phyloP scores from a whole-genome alignment of 108 stramenopile species.

The Skeletonema marinoi region DNA sequence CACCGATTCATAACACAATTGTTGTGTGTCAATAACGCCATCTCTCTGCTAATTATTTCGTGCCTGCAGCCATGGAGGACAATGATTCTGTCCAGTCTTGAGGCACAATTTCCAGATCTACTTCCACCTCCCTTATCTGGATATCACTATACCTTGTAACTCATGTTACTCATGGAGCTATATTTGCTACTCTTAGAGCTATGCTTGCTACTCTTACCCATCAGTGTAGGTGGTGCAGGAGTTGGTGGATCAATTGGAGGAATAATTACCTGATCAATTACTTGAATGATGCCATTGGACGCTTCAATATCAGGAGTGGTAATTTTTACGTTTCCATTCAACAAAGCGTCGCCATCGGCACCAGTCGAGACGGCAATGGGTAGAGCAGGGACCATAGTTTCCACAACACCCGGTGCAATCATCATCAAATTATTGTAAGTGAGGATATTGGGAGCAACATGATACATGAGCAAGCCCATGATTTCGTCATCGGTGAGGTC shows the following conservation, averaged over 20 bases:
- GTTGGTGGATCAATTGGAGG: not conserved
- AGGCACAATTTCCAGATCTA: too few relatives aligned
- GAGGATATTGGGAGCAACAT: not conserved
- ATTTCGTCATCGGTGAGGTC: not conserved
- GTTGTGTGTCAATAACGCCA: too few relatives aligned
- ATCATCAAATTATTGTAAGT: not conserved
- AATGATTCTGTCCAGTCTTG: too few relatives aligned
- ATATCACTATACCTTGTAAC: too few relatives aligned
- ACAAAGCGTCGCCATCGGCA: not conserved
- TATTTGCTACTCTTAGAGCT: too few relatives aligned
- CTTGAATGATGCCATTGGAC: constrained; percentile 56
- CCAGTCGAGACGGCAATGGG: not conserved
- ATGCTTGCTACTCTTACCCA: too few relatives aligned
- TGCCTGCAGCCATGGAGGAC: too few relatives aligned
- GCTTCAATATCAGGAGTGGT: constrained; percentile 29
- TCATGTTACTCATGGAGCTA: too few relatives aligned
- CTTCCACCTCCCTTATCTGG: too few relatives aligned
- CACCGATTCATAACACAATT: too few relatives aligned
- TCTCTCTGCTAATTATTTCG: too few relatives aligned
- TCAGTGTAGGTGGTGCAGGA: too few relatives aligned
- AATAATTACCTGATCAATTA: constrained; percentile 36
- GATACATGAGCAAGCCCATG: not conserved
- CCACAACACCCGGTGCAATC: not conserved
- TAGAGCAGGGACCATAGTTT: not conserved
- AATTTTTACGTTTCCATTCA: not conserved